phyloP scores from a whole-genome alignment of 805 yeast genomes.

The Candida lessepsii region DNA sequence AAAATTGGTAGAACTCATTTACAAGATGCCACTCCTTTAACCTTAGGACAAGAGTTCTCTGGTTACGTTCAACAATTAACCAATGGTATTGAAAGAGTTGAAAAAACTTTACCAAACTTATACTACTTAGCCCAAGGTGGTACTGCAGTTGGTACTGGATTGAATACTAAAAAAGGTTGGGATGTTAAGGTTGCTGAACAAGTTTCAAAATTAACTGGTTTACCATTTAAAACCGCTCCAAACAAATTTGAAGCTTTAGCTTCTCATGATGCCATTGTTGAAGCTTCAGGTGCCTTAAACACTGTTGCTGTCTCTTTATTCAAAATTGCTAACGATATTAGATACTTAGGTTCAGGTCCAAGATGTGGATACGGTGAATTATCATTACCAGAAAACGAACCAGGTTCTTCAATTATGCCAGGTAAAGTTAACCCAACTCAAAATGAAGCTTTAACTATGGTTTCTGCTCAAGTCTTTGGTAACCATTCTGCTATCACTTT shows the following conservation, averaged over 20 bases:
- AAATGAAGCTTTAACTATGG: constrained; percentile 98
- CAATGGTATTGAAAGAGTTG: constrained; percentile 87
- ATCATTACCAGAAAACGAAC: constrained; percentile 95
- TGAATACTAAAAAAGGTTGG: constrained; percentile 90
- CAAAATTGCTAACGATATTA: constrained; percentile 97
- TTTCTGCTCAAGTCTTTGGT: constrained; percentile 96
- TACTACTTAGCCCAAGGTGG: constrained; percentile 96
- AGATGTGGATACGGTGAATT: constrained; percentile 99
- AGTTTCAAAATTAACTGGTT: constrained; percentile 83
- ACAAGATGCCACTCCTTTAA: constrained; percentile 98
- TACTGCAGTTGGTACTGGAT: constrained; percentile 98
- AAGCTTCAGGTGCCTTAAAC: constrained; percentile 95
- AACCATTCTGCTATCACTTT: constrained; percentile 93
- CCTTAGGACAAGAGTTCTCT: constrained; percentile 96
- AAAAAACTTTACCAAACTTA: constrained; percentile 71
- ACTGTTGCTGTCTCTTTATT: constrained; percentile 89
- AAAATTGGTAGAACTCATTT: constrained; percentile 98
- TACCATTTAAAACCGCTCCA: constrained; percentile 91
- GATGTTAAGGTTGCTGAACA: constrained; percentile 83
- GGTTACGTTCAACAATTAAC: constrained; percentile 94
- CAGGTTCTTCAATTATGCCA: constrained; percentile 99
- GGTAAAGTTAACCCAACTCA: constrained; percentile 99
- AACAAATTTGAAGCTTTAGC: constrained; percentile 99
- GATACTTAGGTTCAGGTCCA: constrained; percentile 98
- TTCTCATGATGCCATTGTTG: constrained; percentile 97